Base-by-base conservation (phyloP, 1,284 basidiomycete species). In the Ganoderma meredithae region DNA sequence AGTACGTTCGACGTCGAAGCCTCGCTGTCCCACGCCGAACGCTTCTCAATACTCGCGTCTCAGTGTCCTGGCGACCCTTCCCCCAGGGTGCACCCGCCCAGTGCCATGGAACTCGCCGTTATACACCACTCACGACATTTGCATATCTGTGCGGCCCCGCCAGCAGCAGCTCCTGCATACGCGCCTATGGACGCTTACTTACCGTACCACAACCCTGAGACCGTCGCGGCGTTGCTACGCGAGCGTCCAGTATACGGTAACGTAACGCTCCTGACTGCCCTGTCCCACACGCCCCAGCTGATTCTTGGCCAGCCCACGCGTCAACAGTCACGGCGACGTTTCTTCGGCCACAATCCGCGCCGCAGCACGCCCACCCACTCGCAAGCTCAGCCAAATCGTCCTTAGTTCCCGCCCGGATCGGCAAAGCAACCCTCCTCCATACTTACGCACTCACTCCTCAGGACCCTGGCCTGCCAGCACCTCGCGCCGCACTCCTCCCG, bases 1-100 rank as follows among this genome's bases (percentile, higher is more conserved):
- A 49, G 47, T 49, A 49, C 47, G 47, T 49, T 49, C 47, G 47
- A 49, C 47, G 22, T 49, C 47, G 47, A 49, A 49, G 47, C 47
- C 47, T 12, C 12, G 47, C 47, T 22, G 47, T 49, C 47, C 47
- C 47, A 49, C 47, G 47, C 47, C 47, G 47, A 25, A 25, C 47
- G 47, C 47, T 49, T 49, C 47, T 13, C 47, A 12, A 7, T 31
- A 31, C 3, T 13, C 47, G 44, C 44, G 44, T 47, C 44, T 47
- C 44, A 47, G 44, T n/a, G 19, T 22, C 47, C 47, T 49, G 22
- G 47, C 47, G 47, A 49, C 47, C 47, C 47, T 22, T 2, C 36
- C 27, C 27, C 27, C 27, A 31, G 27, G 27, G 27, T 31, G 27
- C 3, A 31, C 27, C 36, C 36, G 36, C 36, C 7, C 36, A 36